A percentile compares a stretch with the other conserved stretches of the same genome.
Evolutionary conservation across 108 stramenopile genomes (phyloP).

Genomic region (Fragilaria radians): DNA sequence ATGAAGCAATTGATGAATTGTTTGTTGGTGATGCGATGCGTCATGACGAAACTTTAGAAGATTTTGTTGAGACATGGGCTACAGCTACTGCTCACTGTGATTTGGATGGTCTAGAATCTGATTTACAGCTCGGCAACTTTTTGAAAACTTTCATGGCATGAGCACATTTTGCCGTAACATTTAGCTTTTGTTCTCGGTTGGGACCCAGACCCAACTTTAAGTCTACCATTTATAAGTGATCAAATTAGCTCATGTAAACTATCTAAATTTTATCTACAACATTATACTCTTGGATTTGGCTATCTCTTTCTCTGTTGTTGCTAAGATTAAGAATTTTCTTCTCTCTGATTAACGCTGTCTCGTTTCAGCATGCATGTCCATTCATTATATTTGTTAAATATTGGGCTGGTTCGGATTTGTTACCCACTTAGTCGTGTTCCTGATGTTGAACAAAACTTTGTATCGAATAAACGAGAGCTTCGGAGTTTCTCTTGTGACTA

Average conservation of each 20-base stretch:
- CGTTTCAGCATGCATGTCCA: neutral
- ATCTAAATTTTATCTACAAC: too few species aligned
- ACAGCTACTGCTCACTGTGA: neutral
- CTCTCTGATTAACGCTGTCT: neutral
- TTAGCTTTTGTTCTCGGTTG: neutral
- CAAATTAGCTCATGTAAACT: neutral
- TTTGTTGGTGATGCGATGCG: constrained; percentile 8
- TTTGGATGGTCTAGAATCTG: neutral
- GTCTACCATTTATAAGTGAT: neutral
- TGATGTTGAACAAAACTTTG: too few species aligned
- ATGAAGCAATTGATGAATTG: constrained; percentile 35
- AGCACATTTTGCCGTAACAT: neutral
- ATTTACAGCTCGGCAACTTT: neutral
- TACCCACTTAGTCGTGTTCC: too few species aligned
- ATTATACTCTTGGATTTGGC: neutral
- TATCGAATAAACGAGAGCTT: too few species aligned
- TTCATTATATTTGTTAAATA: too few species aligned
- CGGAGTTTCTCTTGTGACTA: too few species aligned
- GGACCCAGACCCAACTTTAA: too few species aligned
- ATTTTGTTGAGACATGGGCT: neutral
- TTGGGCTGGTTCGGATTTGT: too few species aligned
- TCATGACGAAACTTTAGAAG: neutral
- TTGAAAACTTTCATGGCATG: neutral
- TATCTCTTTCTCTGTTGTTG: neutral
- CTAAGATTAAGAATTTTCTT: neutral